These are phyloP conservation scores for Boeremia lycopersici DNA, from an alignment of 2,329 filamentous ascomycete species.

Conservation along the genomic window DNA sequence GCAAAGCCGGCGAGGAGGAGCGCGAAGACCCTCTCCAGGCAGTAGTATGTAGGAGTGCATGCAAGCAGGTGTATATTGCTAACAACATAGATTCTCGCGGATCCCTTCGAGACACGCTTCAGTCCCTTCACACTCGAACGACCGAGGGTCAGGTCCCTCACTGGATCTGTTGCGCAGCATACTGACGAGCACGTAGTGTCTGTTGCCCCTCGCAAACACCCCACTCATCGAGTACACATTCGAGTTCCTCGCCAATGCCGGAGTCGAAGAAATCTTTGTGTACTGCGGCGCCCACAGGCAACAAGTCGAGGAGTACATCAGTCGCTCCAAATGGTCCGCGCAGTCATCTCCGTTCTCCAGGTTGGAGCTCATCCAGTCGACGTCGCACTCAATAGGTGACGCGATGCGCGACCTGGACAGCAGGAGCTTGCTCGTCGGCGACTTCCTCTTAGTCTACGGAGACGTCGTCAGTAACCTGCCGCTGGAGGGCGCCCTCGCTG, in stretches of 20 bases:
- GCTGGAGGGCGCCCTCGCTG: conserved; percentile 77
- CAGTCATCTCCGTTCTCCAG: conserved; percentile 79
- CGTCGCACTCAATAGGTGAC: conserved; percentile 87
- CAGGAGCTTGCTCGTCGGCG: conserved; percentile 81
- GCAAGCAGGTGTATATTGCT: conserved; percentile 18
- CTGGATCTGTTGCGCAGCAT: neutral
- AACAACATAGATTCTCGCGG: conserved; percentile 74
- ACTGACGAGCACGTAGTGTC: conserved; percentile 66
- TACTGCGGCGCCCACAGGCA: conserved; percentile 89
- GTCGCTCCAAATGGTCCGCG: conserved; percentile 74
- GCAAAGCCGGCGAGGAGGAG: conserved; percentile 59
- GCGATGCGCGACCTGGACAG: conserved; percentile 92
- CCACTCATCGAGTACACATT: conserved; percentile 97
- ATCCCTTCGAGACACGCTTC: conserved; percentile 93
- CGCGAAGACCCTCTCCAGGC: conserved; percentile 68
- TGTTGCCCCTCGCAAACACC: conserved; percentile 89
- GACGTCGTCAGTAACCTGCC: conserved; percentile 90
- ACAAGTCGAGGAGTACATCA: conserved; percentile 85
- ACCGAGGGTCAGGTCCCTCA: conserved; percentile 69
- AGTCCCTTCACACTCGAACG: conserved; percentile 85
- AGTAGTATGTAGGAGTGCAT: conserved; percentile 55
- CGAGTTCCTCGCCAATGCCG: conserved; percentile 92
- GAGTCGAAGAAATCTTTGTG: conserved; percentile 91
- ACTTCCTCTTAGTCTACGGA: conserved; percentile 91
- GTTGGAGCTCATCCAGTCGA: conserved; percentile 84